Base-by-base conservation (phyloP, 2,329 filamentous ascomycete genomes). In the Clonostachys rhizophaga region DNA sequence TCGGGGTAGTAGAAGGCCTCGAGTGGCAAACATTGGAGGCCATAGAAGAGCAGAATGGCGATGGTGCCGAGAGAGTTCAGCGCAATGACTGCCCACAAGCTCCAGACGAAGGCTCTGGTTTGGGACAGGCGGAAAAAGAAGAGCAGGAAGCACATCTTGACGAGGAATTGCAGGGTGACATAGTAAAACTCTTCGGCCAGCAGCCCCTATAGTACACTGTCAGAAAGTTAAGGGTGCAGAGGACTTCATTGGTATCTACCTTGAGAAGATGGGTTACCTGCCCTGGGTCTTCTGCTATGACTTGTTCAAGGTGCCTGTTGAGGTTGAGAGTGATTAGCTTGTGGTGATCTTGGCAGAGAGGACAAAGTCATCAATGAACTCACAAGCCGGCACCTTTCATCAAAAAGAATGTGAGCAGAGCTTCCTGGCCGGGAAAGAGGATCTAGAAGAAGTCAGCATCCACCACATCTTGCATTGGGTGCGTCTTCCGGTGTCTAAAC, bases 101-200 rank as follows among this genome's bases (percentile, higher is more conserved):
- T 16, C 12, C 13, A n/a, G 17, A 16, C 11, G 17, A 40, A 40
- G 34, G 13, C 8, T 5, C 18, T 20, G 16, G 16, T 6, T 4
- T 33, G 39, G 44, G 17, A 45, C 16, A 45, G 34, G 36, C 44
- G 44, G 36, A 40, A 45, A 20, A 45, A 45, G 44, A 45, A 39
- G 44, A 45, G 35, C 35, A 45, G 24, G 18, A 45, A 45, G 44
- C 44, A 45, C 44, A 45, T 10, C 44, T 45, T 45, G 44, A 45
- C 17, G 35, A 12, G 30, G 44, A 45, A 45, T 37, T 45, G 44
- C 36, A 45, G 20, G 35, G 35, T 40, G 35, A 40, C 35, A 33
- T 45, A 45, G 34, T 14, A 20, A 16, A 45, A 45, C 44, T 45
- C 44, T 24, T 45, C 35, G 9, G 35, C 44, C 12, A 45, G 36